Evolutionary conservation across 2,329 filamentous ascomycete species (phyloP), one percentile per base, ranked within the genome.

Genomic region (Drechslerella coelobrocha): DNA sequence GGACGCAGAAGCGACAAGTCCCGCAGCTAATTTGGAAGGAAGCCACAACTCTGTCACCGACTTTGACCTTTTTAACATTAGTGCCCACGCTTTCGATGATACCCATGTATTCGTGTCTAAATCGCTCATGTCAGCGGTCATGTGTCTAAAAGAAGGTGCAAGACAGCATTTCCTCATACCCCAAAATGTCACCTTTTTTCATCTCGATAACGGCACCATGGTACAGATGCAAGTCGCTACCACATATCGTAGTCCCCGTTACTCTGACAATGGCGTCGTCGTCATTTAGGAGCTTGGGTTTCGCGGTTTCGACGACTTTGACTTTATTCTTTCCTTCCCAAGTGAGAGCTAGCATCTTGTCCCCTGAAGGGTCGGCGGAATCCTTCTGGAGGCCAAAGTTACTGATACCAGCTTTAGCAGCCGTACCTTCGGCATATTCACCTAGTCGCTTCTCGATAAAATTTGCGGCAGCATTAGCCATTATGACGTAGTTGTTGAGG

Each of bases 291-390:
- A 78, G 55, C 5, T 68, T 61, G 2, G 77, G 77, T 12, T 77
- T 75, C 9, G 74, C 72, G 7, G 75, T 75, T 37, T 76, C 73
- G 52, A 87, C 83, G 17, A 95, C 82, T 76, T 89, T 80, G 50
- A 96, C 90, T 27, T 82, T 85, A 76, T 92, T 90, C 82, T 93
- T 94, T 56, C 89, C 89, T 79, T 89, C 86, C 91, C 91, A 96
- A 1, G 84, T 85, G 12, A 95, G 80, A 0, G 91, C 92, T 78
- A 90, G 89, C 89, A 96, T 94, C 14, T 79, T 88, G 75, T 87
- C 84, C 29, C 78, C 79, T 2, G 78, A 80, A 2, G 82, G 79
- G 75, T 84, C 80, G 23, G 82, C 84, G 73, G 81, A 81, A 29
- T 77, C 77, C 19, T 81, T 78, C 65, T 88, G 82, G 2, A 81